Evolutionary conservation across 1,139 yeast genomes (phyloP).

Genomic region (Lipomyces yarrowii): DNA sequence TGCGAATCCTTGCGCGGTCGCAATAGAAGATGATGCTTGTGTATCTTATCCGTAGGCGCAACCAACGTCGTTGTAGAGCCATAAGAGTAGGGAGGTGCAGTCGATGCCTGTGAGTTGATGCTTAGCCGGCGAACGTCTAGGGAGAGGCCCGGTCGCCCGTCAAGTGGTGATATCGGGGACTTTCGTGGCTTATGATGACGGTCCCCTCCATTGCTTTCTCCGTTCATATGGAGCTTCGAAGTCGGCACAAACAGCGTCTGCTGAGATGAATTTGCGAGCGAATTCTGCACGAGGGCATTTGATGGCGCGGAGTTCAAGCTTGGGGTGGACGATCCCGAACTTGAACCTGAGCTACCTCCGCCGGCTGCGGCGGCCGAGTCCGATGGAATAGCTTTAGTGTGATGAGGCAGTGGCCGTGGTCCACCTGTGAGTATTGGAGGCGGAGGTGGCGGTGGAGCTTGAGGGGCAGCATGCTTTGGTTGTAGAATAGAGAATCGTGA

Average conservation of each 20-base stretch:
- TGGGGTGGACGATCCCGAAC: constrained; percentile 20
- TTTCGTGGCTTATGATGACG: neutral
- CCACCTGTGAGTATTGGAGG: constrained; percentile 25
- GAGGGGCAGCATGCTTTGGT: constrained; percentile 6
- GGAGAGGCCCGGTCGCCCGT: constrained; percentile 1
- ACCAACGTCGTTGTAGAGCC: constrained; percentile 1
- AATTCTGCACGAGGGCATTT: neutral
- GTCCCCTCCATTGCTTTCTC: neutral
- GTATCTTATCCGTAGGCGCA: constrained; percentile 31
- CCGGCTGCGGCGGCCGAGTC: constrained; percentile 1
- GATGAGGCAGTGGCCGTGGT: constrained; percentile 15
- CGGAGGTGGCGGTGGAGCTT: constrained; percentile 4
- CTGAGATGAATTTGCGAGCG: constrained; percentile 13
- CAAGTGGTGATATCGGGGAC: constrained; percentile 14
- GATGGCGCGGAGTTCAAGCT: constrained; percentile 22
- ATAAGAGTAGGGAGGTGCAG: constrained; percentile 10
- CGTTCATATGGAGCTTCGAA: neutral
- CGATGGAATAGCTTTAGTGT: constrained; percentile 12
- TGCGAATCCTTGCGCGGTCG: constrained; percentile 47
- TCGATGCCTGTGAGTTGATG: constrained; percentile 17
- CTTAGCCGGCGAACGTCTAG: constrained; percentile 22
- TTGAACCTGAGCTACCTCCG: constrained; percentile 17
- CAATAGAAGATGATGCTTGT: constrained; percentile 48
- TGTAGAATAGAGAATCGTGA: constrained; percentile 23
- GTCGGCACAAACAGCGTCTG: constrained; percentile 16